A percentile compares a stretch with the other conserved stretches of the same genome.
These are phyloP conservation scores for Plasmodium berghei DNA, from an alignment of 169 alveolate genomes.

Conservation along the genomic window DNA sequence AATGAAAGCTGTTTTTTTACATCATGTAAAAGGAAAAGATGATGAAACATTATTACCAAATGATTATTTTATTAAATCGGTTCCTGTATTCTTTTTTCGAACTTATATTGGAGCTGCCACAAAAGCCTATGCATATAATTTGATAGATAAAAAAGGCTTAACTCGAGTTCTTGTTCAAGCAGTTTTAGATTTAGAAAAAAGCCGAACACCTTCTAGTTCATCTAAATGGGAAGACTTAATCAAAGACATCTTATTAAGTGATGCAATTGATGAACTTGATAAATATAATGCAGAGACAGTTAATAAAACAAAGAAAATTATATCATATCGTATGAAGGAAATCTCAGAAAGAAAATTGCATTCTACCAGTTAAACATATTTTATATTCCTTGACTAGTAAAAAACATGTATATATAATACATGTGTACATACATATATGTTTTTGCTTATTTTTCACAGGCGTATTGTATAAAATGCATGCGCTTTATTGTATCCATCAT, in stretches of 20 bases:
- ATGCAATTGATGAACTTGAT: conserved; percentile 84
- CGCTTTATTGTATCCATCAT: no score
- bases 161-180: conserved; percentile 88
- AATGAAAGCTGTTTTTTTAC: conserved; percentile 88
- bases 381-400: no score
- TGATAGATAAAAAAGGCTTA: conserved; percentile 82
- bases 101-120: conserved; percentile 90
- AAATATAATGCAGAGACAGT: conserved; percentile 83
- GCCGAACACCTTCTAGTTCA: conserved; percentile 80
- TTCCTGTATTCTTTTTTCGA: conserved; percentile 86
- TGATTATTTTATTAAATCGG: conserved; percentile 89
- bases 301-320: conserved; percentile 81
- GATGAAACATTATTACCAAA: conserved; percentile 81
- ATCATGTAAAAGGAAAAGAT: conserved; percentile 82
- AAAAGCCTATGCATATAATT: conserved; percentile 87
- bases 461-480: no score
- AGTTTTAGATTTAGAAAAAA: conserved; percentile 83
- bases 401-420: no score
- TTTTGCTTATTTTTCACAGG: no score
- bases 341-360: conserved; percentile 68
- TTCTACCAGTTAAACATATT: not conserved
- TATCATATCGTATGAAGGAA: conserved; percentile 82
- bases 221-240: conserved; percentile 86
- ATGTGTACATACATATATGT: no score
- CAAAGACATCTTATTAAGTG: conserved; percentile 84